Base-by-base conservation (phyloP, 2,329 filamentous ascomycete genomes). In the Aspergillus tubingensis region DNA sequence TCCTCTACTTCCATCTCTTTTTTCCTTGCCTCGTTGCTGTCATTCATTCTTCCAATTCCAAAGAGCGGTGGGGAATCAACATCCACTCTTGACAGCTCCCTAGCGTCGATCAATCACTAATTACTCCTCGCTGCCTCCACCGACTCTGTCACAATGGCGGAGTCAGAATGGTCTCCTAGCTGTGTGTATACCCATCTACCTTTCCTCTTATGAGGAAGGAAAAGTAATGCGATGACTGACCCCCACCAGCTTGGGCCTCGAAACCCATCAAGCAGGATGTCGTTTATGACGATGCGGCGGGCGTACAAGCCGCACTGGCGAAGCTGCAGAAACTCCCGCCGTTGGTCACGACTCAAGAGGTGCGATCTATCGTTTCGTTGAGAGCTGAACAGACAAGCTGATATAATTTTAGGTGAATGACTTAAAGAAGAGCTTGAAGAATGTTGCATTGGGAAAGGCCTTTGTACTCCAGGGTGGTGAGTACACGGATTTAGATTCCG, bases 391-490 rank as follows among this genome's bases (percentile, higher is more conserved):
- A 15, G 7, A 27, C 15, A 11, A 17, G 10, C 15, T 52, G 23
- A 25, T 27, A 17, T 52, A 5, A 2, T 8, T 32, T 36, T 49
- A 80, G 76, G 96, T 99, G 71, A 83, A 86, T 68, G 89, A 86
- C 64, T 84, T 99, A 56, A 92, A 92, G 73, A 82, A 86, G 55
- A 89, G 86, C 69, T 84, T 99, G 21, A 86, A 87, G 61, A 91
- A 96, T 79, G 95, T 96, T 5, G 95, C 95, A 5, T 81, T 90
- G 38, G 95, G 95, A 36, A 92, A 94, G 66, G 91, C 94, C 11
- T 98, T 99, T 75, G 83, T 99, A 8, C 86, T 99, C 3, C 95
- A 99, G 80, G 95, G 95, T 62, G 95, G 94, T 78, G 68, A 53
- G 69, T 66, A 32, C 59, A 53, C 30, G 8, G 5, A 32, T 19